Evolutionary conservation across 306 rosid species (phyloP).

Genomic region (Casuarina cunninghamiana): DNA sequence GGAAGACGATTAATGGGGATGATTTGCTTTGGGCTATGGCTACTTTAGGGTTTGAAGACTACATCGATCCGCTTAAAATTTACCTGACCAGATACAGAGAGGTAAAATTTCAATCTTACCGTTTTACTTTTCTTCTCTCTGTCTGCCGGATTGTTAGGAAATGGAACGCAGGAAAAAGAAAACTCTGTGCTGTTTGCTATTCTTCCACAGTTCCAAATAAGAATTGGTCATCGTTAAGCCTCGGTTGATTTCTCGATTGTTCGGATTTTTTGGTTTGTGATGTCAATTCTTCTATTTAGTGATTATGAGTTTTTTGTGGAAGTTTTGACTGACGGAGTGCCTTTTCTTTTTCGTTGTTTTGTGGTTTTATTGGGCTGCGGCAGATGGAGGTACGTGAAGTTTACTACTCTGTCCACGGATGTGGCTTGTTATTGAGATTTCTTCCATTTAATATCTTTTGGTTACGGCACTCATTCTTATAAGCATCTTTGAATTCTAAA

Average conservation of each 20-base stretch:
- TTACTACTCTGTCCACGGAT: not conserved
- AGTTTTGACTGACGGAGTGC: conserved; percentile 34
- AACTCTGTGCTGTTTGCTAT: not conserved
- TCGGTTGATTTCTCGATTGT: too few relatives aligned
- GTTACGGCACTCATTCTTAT: not conserved
- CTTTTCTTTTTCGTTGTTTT: conserved; percentile 6
- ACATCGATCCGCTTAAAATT: conserved; percentile 84
- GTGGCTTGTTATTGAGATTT: not conserved
- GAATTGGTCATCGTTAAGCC: not conserved
- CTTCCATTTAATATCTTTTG: not conserved
- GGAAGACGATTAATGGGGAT: conserved; percentile 94
- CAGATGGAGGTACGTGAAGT: conserved; percentile 88
- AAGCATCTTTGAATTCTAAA: not conserved
- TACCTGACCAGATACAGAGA: conserved; percentile 86
- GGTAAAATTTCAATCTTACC: conserved; percentile 36
- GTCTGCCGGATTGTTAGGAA: not conserved
- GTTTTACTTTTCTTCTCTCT: not conserved
- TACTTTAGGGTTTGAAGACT: conserved; percentile 89
- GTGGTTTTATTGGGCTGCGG: conserved; percentile 40
- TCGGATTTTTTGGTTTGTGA: not conserved
- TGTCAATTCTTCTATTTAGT: not conserved
- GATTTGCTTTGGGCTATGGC: conserved; percentile 99
- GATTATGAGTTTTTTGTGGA: not conserved
- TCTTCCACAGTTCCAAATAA: conserved; percentile 17
- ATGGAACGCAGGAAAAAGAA: not conserved